Base-by-base conservation (phyloP, 371 early-diverging fungal species). In the Apophysomyces variabilis region DNA sequence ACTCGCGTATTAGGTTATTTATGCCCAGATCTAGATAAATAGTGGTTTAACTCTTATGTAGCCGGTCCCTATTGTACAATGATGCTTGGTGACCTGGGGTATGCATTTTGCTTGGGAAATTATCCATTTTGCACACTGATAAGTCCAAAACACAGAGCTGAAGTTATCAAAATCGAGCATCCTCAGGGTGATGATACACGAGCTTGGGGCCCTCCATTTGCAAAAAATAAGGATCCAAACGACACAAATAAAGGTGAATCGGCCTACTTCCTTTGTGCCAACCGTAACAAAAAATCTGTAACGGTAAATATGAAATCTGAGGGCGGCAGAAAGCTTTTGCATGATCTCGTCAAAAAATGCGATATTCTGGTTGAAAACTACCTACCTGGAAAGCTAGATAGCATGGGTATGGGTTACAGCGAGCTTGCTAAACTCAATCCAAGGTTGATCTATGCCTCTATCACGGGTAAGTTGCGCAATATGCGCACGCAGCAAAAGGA, bases 361-460 rank as follows among this genome's bases (percentile, higher is more conserved):
- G 97, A 97, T 73, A 83, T 97, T 3, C 67, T 97, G 13, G 91
- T 97, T 3, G 97, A 97, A 71, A 97, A 97, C 72, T 96, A 90
- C 67, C 75, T 97, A 7, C 96, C 97, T 0, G 95, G 97, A 3
- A 94, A 94, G 58, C 80, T 96, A 18, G 88, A 81, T 32, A 71
- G 84, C 60, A 73, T 90, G 75, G 95, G 95, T 0, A 76, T 96
- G 60, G 93, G 93, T 0, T 96, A 90, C 71, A 82, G 91, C 12
- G 80, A 89, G 13, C 50, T 96, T 58, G 72, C 64, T 1, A 67
- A 78, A 44, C 73, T 90, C 13, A 96, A 96, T 65, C 93, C 94
- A 11, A 76, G 85, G 38, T 74, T 97, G 62, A 82, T 97, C 21
- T 97, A 97, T 76, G 89, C 95, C 0, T 96, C 96, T 14, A 92